A percentile compares a stretch with the other conserved stretches of the same genome.
These are phyloP conservation scores for Termitomyces sp. DNA, from an alignment of 768 basidiomycete genomes.

Conservation along the genomic window DNA sequence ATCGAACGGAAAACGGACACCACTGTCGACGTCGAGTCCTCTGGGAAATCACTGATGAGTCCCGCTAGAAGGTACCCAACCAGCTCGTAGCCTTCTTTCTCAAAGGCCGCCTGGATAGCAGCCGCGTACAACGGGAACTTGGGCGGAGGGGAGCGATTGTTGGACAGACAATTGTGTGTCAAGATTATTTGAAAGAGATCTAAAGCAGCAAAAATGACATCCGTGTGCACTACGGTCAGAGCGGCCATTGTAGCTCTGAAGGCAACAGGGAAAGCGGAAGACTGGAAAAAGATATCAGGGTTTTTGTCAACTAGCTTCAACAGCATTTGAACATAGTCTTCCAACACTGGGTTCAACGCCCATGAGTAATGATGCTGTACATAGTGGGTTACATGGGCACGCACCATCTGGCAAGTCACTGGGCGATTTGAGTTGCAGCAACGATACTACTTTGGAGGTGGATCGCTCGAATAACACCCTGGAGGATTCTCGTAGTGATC, in stretches of 20 bases:
- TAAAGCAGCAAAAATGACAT: slow-evolving; percentile 76
- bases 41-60: slow-evolving; percentile 82
- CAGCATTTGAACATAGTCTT: slow-evolving; percentile 87
- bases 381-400: slow-evolving; percentile 18
- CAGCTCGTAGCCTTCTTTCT: slow-evolving; percentile 70
- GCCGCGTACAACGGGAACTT: slow-evolving; percentile 59
- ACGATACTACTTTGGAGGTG: slow-evolving; percentile 60
- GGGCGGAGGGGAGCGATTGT: slow-evolving; percentile 37
- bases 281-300: slow-evolving; percentile 77
- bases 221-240: slow-evolving; percentile 76
- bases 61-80: slow-evolving; percentile 68
- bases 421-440: slow-evolving; percentile 65
- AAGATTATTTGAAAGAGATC: slow-evolving; percentile 75
- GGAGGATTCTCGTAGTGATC: slow-evolving; percentile 50
- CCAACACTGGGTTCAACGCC: slow-evolving; percentile 57
- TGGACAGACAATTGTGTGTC: slow-evolving; percentile 65
- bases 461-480: slow-evolving; percentile 66
- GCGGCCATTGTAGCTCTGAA: slow-evolving; percentile 74
- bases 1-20: slow-evolving; percentile 74
- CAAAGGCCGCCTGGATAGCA: slow-evolving; percentile 54
- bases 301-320: slow-evolving; percentile 58
- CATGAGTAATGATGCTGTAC: neutral
- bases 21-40: slow-evolving; percentile 69
- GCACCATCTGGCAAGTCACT: slow-evolving; percentile 84
- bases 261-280: slow-evolving; percentile 69